A percentile compares a stretch with the other conserved stretches of the same genome.
These are phyloP conservation scores for Scolecobasidium constrictum DNA, from an alignment of 2,329 filamentous ascomycete species.

Conservation along the genomic window DNA sequence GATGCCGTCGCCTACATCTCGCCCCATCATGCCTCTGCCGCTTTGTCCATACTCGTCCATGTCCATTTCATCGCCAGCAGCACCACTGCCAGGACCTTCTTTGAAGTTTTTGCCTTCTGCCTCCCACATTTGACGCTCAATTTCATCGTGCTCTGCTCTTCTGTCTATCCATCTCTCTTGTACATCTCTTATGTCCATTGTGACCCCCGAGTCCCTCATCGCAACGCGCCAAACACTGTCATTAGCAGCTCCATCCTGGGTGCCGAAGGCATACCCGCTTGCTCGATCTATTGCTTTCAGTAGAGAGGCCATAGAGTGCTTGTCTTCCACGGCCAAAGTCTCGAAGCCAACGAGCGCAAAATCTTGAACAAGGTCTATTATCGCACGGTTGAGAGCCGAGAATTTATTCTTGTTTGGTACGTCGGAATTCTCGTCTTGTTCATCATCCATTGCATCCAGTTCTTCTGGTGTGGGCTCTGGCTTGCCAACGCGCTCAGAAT, in stretches of 20 bases:
- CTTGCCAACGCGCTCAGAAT: conserved; percentile 53
- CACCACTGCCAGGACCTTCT: conserved; percentile 14
- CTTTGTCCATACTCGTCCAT: conserved; percentile 14
- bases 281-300: conserved; percentile 84
- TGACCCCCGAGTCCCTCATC: conserved; percentile 60
- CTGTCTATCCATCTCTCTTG: conserved; percentile 93
- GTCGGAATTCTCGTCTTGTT: conserved; percentile 8
- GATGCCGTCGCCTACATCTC: conserved; percentile 38
- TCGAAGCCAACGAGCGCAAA: conserved; percentile 89
- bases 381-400: conserved; percentile 70
- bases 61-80: conserved; percentile 11
- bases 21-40: conserved; percentile 22
- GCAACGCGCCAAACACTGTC: conserved; percentile 96
- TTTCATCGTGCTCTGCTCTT: conserved; percentile 76
- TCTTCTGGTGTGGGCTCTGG: background rate
- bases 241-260: conserved; percentile 53
- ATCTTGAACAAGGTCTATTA: conserved; percentile 76
- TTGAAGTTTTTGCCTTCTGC: conserved; percentile 51
- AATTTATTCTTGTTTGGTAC: conserved; percentile 49
- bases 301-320: conserved; percentile 90
- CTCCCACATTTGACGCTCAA: conserved; percentile 65
- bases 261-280: conserved; percentile 82
- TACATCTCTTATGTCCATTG: conserved; percentile 76
- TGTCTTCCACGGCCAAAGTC: conserved; percentile 90
- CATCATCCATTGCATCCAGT: background rate